Percentiles rank a stretch among this genome's conserved stretches.
Evolutionary conservation across 371 early-diverging fungal genomes (phyloP).

Genomic region (Lichtheimia corymbifera): DNA sequence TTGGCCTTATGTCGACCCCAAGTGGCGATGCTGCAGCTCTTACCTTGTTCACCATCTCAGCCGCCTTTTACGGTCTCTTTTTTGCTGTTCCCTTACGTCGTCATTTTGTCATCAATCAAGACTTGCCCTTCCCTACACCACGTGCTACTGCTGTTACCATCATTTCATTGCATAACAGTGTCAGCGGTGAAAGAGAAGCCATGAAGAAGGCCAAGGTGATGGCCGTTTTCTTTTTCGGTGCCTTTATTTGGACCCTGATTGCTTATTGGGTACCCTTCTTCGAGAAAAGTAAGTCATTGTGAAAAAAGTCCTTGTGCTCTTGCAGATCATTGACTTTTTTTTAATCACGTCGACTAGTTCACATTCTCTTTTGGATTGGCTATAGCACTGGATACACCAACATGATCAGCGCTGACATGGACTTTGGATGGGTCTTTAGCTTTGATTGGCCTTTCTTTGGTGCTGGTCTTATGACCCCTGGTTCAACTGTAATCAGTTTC

Average conservation of each 20-base stretch:
- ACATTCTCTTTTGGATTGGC: constrained; percentile 62
- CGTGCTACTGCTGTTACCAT: constrained; percentile 74
- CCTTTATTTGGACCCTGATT: constrained; percentile 50
- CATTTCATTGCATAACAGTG: constrained; percentile 56
- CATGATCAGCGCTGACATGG: constrained; percentile 50
- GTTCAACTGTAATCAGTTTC: constrained; percentile 57
- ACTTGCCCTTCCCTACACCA: constrained; percentile 72
- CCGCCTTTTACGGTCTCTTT: constrained; percentile 73
- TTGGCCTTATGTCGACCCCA: constrained; percentile 55
- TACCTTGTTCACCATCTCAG: constrained; percentile 55
- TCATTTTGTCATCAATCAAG: constrained; percentile 70
- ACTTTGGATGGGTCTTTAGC: constrained; percentile 60
- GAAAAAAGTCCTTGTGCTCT: not conserved
- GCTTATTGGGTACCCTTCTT: constrained; percentile 63
- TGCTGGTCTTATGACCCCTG: constrained; percentile 69
- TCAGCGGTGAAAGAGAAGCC: constrained; percentile 40
- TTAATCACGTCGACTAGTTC: constrained; percentile 23
- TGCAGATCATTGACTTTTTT: not conserved
- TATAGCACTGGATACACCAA: constrained; percentile 37
- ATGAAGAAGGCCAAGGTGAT: constrained; percentile 50
- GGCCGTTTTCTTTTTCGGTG: constrained; percentile 43
- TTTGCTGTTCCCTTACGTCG: constrained; percentile 73
- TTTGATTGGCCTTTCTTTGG: constrained; percentile 68
- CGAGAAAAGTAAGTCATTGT: constrained; percentile 28
- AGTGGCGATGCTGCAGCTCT: constrained; percentile 52